phyloP scores from a whole-genome alignment of 1,139 yeast genomes.

The Taphrina deformans region DNA sequence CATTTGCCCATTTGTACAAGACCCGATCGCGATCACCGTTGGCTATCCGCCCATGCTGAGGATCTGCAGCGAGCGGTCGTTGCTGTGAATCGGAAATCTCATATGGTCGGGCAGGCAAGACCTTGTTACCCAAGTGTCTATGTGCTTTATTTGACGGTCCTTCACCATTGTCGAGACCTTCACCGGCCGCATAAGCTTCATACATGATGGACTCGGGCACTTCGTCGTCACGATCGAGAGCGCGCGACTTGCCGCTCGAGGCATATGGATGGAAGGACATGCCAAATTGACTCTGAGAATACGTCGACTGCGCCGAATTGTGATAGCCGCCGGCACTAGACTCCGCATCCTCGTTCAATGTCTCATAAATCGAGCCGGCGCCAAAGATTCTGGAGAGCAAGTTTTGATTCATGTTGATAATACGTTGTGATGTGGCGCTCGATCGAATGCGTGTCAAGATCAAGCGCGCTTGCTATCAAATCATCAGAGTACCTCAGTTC shows the following conservation, averaged over 20 bases:
- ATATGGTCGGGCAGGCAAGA: slow-evolving; percentile 20
- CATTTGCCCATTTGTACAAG: slow-evolving; percentile 93
- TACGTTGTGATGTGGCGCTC: background rate
- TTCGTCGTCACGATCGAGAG: slow-evolving; percentile 16
- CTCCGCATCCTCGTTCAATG: slow-evolving; percentile 22
- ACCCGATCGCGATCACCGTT: slow-evolving; percentile 64
- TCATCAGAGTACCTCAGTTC: no score
- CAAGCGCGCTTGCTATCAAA: background rate
- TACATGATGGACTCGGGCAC: slow-evolving; percentile 26
- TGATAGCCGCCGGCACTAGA: slow-evolving; percentile 27
- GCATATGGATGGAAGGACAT: slow-evolving; percentile 31
- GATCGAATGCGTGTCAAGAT: background rate
- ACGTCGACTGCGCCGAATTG: slow-evolving; percentile 10
- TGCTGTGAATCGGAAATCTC: background rate
- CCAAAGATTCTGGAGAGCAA: slow-evolving; percentile 32
- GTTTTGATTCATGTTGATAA: slow-evolving; percentile 17
- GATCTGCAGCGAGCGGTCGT: background rate
- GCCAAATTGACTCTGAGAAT: slow-evolving; percentile 28
- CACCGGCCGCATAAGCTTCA: background rate
- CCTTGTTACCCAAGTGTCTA: background rate
- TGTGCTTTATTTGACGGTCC: background rate
- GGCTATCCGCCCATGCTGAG: background rate
- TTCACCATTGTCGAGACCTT: background rate
- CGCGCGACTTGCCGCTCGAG: slow-evolving; percentile 7
- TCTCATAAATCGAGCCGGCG: slow-evolving; percentile 29